Percentiles rank a stretch among this genome's conserved stretches.
Conservation (phyloP, 345 rosid species). For the Capsella bursapastoris region DNA sequence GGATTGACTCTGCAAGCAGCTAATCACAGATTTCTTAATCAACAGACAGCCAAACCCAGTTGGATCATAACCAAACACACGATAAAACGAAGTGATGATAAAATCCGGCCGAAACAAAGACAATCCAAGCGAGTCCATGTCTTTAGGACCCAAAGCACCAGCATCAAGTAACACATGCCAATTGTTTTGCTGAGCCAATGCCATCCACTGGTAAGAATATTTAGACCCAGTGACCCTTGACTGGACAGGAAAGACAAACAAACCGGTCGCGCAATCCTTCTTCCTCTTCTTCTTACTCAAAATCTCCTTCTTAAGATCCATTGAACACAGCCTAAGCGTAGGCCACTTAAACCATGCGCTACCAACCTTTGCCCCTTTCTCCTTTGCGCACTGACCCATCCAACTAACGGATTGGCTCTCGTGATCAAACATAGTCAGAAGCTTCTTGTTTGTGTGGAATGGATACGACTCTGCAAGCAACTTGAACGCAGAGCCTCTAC, state of each 20-base stretch:
- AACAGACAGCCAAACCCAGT: slow-evolving; percentile 99
- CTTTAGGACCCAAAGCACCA: slow-evolving; percentile 98
- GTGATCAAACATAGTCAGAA: slow-evolving; percentile 96
- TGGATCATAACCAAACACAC: slow-evolving; percentile 96
- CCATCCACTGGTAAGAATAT: slow-evolving; percentile 99
- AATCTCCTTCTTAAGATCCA: slow-evolving; percentile 91
- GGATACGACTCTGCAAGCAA: slow-evolving; percentile 96
- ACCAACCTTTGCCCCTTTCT: slow-evolving; percentile 87
- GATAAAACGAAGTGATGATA: slow-evolving; percentile 91
- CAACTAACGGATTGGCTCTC: slow-evolving; percentile 97
- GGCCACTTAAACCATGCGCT: slow-evolving; percentile 99
- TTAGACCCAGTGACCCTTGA: slow-evolving; percentile 96
- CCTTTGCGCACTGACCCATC: slow-evolving; percentile 98
- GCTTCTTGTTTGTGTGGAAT: slow-evolving; percentile 89
- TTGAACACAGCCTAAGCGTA: slow-evolving; percentile 92
- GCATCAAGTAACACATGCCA: slow-evolving; percentile 99
- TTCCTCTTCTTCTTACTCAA: slow-evolving; percentile 80
- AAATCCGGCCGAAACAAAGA: slow-evolving; percentile 98
- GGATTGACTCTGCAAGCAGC: slow-evolving; percentile 86
- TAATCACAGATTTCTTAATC: slow-evolving; percentile 96
- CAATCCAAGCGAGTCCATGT: slow-evolving; percentile 98
- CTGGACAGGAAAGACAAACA: slow-evolving; percentile 98
- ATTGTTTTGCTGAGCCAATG: slow-evolving; percentile 94
- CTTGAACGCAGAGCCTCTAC: slow-evolving; percentile 98
- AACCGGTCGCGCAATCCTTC: slow-evolving; percentile 85